Conservation (phyloP, 805 yeast genomes). For the Starmerella stigmatis region DNA sequence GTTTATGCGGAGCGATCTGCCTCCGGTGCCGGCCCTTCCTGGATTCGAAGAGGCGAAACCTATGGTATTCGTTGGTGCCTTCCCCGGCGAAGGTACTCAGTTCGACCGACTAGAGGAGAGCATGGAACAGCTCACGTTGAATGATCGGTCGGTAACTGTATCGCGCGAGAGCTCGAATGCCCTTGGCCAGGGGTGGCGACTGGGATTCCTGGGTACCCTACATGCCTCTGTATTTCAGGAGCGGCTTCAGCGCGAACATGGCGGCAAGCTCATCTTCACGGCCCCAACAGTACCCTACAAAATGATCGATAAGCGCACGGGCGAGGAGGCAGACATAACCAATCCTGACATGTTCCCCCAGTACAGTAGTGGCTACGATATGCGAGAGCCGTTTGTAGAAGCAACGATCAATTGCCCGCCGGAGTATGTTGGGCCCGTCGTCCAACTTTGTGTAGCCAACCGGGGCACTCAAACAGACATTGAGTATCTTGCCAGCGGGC, state of each 20-base stretch:
- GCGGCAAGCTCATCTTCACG: constrained; percentile 81
- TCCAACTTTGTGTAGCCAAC: constrained; percentile 72
- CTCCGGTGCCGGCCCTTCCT: constrained; percentile 61
- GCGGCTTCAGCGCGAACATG: constrained; percentile 84
- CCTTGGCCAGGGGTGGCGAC: constrained; percentile 93
- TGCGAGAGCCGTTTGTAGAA: constrained; percentile 72
- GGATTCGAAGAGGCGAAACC: constrained; percentile 97
- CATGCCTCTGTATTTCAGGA: constrained; percentile 95
- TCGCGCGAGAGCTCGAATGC: constrained; percentile 90
- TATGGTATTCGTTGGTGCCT: constrained; percentile 97
- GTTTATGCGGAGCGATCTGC: constrained; percentile 43
- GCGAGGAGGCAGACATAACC: constrained; percentile 53
- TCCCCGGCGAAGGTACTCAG: constrained; percentile 89
- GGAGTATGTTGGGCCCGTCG: constrained; percentile 79
- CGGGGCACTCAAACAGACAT: constrained; percentile 76
- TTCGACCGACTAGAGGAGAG: constrained; percentile 83
- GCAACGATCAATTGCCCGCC: constrained; percentile 85
- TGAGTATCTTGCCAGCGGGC: constrained; percentile 66
- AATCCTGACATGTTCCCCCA: constrained; percentile 88
- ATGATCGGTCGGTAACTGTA: constrained; percentile 83
- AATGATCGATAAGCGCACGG: constrained; percentile 52
- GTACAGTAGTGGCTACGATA: constrained; percentile 34
- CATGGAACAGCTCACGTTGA: constrained; percentile 74
- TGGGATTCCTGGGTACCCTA: constrained; percentile 86
- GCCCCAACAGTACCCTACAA: constrained; percentile 94